Conservation (phyloP, 2,329 filamentous ascomycete genomes). For the Diaporthe nobilis region DNA sequence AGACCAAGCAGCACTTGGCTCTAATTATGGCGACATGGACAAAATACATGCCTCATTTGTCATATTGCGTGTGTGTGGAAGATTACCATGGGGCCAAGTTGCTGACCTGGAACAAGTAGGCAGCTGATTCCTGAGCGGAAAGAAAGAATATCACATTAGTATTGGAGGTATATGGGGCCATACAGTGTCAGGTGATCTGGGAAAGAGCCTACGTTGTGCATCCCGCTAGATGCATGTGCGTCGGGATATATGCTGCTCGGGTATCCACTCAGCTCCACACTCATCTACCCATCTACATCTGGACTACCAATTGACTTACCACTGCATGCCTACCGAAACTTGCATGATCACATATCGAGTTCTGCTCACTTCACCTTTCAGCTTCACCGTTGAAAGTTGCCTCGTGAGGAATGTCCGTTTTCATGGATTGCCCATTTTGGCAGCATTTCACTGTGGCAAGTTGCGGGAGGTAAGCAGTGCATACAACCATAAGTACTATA, state of each 20-base stretch:
- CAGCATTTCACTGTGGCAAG: neutral
- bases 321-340: neutral
- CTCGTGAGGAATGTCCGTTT: neutral
- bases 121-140: too few relatives aligned
- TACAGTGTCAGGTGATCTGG: neutral
- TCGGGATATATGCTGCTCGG: neutral
- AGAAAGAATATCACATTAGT: too few relatives aligned
- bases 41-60: too few relatives aligned
- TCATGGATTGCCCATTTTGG: neutral
- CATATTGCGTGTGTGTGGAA: too few relatives aligned
- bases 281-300: neutral
- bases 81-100: too few relatives aligned
- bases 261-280: neutral
- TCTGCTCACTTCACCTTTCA: neutral
- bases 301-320: neutral
- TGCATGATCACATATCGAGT: neutral
- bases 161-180: too few relatives aligned
- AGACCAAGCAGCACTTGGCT: too few relatives aligned
- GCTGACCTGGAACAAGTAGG: neutral
- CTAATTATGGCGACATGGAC: too few relatives aligned
- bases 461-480: too few relatives aligned
- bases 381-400: too few relatives aligned
- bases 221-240: neutral
- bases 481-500: too few relatives aligned
- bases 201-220: neutral